Percentiles rank a stretch among this genome's conserved stretches.
Conservation (phyloP, 495 filamentous ascomycete genomes). For the Amorphotheca resinae region DNA sequence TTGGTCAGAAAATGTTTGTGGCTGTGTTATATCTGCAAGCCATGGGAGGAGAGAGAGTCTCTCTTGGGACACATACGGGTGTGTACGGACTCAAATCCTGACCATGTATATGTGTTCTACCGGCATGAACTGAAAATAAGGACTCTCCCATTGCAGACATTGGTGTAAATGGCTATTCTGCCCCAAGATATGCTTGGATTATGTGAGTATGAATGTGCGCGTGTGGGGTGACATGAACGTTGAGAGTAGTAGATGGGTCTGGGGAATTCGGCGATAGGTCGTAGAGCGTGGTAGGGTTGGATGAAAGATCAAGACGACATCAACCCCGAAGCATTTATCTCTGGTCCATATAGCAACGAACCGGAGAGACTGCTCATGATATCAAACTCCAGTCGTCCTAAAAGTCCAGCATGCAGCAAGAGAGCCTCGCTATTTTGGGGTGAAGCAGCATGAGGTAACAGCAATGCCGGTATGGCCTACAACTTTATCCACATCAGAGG, state of each 20-base stretch:
- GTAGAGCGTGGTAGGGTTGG: too few relatives aligned
- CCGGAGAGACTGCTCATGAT: constrained; percentile 8
- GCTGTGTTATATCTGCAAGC: background rate
- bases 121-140: constrained; percentile 5
- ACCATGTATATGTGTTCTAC: background rate
- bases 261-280: too few relatives aligned
- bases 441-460: background rate
- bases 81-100: constrained; percentile 15
- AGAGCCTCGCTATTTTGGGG: constrained; percentile 15
- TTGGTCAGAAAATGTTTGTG: constrained; percentile 3
- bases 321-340: too few relatives aligned
- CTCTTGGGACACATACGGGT: constrained; percentile 13
- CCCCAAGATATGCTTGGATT: background rate
- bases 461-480: background rate
- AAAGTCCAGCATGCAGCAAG: constrained; percentile 3
- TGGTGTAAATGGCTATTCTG: background rate
- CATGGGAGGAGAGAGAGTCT: background rate
- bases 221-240: background rate
- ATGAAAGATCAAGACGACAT: too few relatives aligned
- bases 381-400: too few relatives aligned
- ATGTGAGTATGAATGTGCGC: background rate
- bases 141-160: constrained; percentile 11
- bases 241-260: background rate
- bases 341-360: constrained; percentile 11
- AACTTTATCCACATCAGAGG: constrained; percentile 14